A percentile compares a stretch with the other conserved stretches of the same genome.
These are phyloP conservation scores for Vigna radiata DNA, from an alignment of 306 rosid genomes.

Conservation along the genomic window DNA sequence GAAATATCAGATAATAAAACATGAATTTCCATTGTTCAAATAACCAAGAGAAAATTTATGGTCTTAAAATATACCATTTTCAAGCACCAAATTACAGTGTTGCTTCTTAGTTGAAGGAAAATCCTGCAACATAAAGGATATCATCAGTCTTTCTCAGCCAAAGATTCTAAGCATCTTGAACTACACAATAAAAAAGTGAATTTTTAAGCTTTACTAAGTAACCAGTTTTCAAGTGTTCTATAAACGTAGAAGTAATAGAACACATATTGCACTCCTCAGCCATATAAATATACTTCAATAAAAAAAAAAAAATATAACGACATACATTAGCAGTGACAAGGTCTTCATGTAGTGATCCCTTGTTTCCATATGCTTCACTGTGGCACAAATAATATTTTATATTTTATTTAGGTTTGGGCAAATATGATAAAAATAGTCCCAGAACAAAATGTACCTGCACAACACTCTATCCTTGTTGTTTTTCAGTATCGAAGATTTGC, in stretches of 20 bases:
- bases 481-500: constrained; percentile 33
- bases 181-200: constrained; percentile 9
- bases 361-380: constrained; percentile 45
- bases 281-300: neutral
- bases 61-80: constrained; percentile 50
- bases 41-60: constrained; percentile 21
- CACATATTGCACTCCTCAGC: constrained; percentile 6
- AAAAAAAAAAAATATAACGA: constrained; percentile 12
- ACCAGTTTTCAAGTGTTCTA: neutral
- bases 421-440: constrained; percentile 28
- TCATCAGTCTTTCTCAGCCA: neutral
- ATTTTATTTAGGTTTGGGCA: constrained; percentile 32
- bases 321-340: constrained; percentile 52
- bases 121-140: constrained; percentile 47
- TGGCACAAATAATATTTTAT: constrained; percentile 13
- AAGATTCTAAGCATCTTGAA: constrained; percentile 28
- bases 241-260: constrained; percentile 13
- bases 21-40: constrained; percentile 28
- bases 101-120: constrained; percentile 40
- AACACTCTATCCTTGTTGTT: constrained; percentile 34
- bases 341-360: constrained; percentile 46
- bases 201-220: constrained; percentile 26
- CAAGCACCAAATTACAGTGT: constrained; percentile 36
- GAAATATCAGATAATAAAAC: constrained; percentile 42
- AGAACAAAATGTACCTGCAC: constrained; percentile 50